Evolutionary conservation across 768 basidiomycete genomes (phyloP).

Genomic region (Cyclocybe aegerita): DNA sequence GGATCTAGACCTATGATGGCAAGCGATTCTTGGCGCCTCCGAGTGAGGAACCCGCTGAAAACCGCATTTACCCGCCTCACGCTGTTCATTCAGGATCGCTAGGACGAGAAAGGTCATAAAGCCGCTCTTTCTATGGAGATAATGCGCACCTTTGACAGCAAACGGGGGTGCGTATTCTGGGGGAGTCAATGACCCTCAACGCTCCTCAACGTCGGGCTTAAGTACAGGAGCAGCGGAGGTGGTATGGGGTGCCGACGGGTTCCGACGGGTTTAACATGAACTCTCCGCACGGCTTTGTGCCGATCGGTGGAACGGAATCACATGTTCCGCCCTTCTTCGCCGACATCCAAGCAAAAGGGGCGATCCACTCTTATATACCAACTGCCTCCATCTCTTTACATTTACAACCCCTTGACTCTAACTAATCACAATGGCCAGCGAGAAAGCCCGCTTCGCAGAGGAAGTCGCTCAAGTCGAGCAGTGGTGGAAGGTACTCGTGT

Average conservation of each 20-base stretch:
- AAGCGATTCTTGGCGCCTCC: background rate
- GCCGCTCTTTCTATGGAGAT: constrained; percentile 12
- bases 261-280: constrained; percentile 30
- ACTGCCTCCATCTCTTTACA: constrained; percentile 15
- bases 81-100: too few relatives aligned
- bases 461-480: constrained; percentile 85
- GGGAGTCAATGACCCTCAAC: background rate
- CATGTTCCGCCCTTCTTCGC: constrained; percentile 33
- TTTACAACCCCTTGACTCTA: constrained; percentile 12
- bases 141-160: constrained; percentile 14
- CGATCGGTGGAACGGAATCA: constrained; percentile 40
- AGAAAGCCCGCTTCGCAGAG: constrained; percentile 67
- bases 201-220: constrained; percentile 15
- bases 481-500: constrained; percentile 82
- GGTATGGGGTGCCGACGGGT: constrained; percentile 32
- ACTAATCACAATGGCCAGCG: constrained; percentile 52
- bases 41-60: constrained; percentile 21
- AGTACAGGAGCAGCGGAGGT: constrained; percentile 11
- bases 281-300: constrained; percentile 16
- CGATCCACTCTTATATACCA: constrained; percentile 24
- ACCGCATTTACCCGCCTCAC: constrained; percentile 15
- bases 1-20: too few relatives aligned
- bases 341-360: constrained; percentile 19
- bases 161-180: background rate
- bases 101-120: background rate